Percentiles rank a stretch among this genome's conserved stretches.
Conservation (phyloP, 495 filamentous ascomycete species). For the Letharia lupina region DNA sequence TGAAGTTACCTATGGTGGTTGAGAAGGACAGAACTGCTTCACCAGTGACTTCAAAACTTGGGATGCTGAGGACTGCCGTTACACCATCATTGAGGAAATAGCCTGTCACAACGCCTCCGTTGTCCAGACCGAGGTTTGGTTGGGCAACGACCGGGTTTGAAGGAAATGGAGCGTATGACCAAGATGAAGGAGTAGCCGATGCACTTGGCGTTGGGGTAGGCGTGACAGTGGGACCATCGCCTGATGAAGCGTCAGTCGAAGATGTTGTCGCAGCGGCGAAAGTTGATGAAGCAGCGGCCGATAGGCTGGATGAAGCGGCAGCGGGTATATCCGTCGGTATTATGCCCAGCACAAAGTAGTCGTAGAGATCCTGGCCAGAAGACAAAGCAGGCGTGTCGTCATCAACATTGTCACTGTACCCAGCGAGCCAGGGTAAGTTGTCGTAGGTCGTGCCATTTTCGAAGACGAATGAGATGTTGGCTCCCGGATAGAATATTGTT, state of each 20-base stretch:
- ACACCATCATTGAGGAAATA: constrained; percentile 37
- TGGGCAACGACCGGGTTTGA: constrained; percentile 30
- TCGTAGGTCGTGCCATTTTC: constrained; percentile 33
- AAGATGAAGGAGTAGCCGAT: constrained; percentile 21
- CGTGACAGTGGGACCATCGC: constrained; percentile 10
- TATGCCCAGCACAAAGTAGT: constrained; percentile 39
- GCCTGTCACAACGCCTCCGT: constrained; percentile 34
- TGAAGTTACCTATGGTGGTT: constrained; percentile 35
- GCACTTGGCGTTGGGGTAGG: constrained; percentile 3
- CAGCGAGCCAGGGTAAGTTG: constrained; percentile 30
- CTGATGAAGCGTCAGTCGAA: constrained; percentile 8
- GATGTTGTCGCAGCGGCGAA: constrained; percentile 8
- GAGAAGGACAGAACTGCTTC: constrained; percentile 32
- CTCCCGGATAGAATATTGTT: constrained; percentile 42
- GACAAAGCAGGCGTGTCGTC: constrained; percentile 35
- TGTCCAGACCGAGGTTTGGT: constrained; percentile 26
- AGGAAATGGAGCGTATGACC: constrained; percentile 32
- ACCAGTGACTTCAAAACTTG: constrained; percentile 36
- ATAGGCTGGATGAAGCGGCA: constrained; percentile 6
- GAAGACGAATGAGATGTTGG: constrained; percentile 34
- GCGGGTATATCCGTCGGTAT: constrained; percentile 10
- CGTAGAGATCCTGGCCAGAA: constrained; percentile 44
- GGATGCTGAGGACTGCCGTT: constrained; percentile 43
- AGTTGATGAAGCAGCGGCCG: constrained; percentile 8
- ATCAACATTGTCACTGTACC: constrained; percentile 28